Base-by-base conservation (phyloP, 2,329 filamentous ascomycete species). In the Alternaria burnsii region DNA sequence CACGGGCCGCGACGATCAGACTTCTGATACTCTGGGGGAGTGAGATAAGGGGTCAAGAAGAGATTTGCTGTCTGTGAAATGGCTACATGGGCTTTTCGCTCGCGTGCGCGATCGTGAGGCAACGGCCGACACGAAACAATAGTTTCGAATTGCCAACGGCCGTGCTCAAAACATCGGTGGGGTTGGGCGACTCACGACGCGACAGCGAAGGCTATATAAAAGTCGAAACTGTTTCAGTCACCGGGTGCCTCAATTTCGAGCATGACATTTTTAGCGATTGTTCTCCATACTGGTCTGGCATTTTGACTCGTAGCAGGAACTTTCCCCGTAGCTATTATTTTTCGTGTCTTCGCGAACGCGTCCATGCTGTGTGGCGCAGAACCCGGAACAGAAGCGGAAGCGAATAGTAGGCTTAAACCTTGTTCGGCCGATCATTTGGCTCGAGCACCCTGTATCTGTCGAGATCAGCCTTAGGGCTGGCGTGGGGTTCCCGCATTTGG, bases 61-160 rank as follows among this genome's bases (percentile, higher is more conserved):
- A 50, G 55, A 62, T 52, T 34, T 40, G 51, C 38, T 50, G 34
- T 36, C 24, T 50, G 54, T 30, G 24, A 44, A 42, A 43, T 48
- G 44, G 18, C 12, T 34, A 43, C 20, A 9, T 46, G 26, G 53
- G 40, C 38, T 32, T 18, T 28, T 55, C 34, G 30, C 52, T 51
- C 20, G 46, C 42, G 24, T 52, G 55, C 41, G 40, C 24, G 22
- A 22, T 50, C 36, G 18, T 51, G 38, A 53, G 24, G 48, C 40
- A 47, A 41, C 30, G 41, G 42, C 32, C 30, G 30, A 68, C 56
- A 44, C 70, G 68, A 74, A 74, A 73, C 71, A 53, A 71, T 69
- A 67, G 67, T 63, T 52, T 62, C 26, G 60, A 52, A 50, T 26
- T 40, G 50, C 32, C 30, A 26, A 40, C 28, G 51, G 44, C 55